Evolutionary conservation across 768 basidiomycete species (phyloP), one percentile per base, ranked within the genome.

Genomic region (Steccherinum ochraceum): DNA sequence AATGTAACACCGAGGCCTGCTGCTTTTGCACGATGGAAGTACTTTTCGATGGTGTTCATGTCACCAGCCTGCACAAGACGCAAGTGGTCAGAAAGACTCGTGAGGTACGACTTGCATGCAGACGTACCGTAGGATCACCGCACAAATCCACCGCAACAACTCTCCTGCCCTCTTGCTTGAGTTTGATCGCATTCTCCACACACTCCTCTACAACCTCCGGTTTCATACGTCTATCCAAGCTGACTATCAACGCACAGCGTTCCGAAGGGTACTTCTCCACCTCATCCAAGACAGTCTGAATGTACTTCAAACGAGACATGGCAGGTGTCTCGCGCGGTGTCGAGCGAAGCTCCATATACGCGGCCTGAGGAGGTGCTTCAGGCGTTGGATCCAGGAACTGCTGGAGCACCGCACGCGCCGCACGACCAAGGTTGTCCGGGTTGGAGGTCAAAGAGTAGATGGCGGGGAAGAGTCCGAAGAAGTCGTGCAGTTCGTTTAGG

Each of bases 71-170:
- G 49, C 12, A 4, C 5, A 24, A 40, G 56, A 42, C 16, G 23
- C 20, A 41, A 40, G 18, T 48, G 41, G n/a, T 24, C 35, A 19
- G 19, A 24, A 53, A 25, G n/a, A n/a, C n/a, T n/a, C n/a, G n/a
- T n/a, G n/a, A n/a, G n/a, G n/a, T n/a, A 42, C 5, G 20, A 13
- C 19, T 10, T 21, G 13, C 12, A 40, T 26, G 25, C 18, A 24
- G 16, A 59, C 66, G 20, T 48, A 74, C 72, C 49, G 56, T 61
- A 0, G 89, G 89, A 64, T 90, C 78, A 0, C 90, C 90, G 56
- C 89, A 92, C 2, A 93, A 65, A 65, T 93, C 90, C 2, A 93
- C 67, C 3, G 88, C 90, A 1, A 91, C 83, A 2, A 93, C 71
- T 5, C 82, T 71, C 44, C 81, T 67, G 0, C 87, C 85, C 30